These are phyloP conservation scores for Alternaria brassicae DNA, from an alignment of 2,329 filamentous ascomycete genomes.

Conservation along the genomic window DNA sequence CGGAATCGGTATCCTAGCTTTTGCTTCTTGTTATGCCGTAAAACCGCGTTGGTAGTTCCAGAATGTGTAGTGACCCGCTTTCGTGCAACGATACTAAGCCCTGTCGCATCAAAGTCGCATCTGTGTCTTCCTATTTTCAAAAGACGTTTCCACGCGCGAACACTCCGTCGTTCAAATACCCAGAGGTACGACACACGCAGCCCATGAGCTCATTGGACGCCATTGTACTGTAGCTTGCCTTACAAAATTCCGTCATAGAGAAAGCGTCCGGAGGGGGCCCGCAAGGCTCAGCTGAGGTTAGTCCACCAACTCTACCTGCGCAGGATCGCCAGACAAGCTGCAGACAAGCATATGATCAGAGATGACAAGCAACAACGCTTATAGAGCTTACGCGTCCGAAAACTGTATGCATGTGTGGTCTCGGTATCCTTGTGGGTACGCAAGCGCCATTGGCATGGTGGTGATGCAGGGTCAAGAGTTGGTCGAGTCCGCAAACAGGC, in stretches of 20 bases:
- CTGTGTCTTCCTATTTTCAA: background rate
- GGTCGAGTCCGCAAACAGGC: conserved; percentile 1
- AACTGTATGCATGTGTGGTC: conserved; percentile 8
- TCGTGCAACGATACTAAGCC: background rate
- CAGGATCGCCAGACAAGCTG: background rate
- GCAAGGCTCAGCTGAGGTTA: conserved; percentile 12
- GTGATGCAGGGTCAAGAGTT: conserved; percentile 22
- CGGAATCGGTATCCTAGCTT: background rate
- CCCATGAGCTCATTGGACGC: conserved; percentile 12
- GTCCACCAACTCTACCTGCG: background rate
- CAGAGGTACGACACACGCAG: conserved; percentile 14
- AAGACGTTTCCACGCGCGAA: conserved; percentile 55
- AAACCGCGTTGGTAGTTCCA: background rate
- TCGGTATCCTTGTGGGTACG: conserved; percentile 1
- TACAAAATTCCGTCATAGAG: background rate
- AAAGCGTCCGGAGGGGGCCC: conserved; percentile 24
- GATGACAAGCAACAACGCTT: conserved; percentile 7
- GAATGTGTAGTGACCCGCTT: background rate
- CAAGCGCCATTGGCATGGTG: conserved; percentile 16
- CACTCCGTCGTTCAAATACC: conserved; percentile 17
- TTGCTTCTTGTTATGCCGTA: background rate
- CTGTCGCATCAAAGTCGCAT: conserved; percentile 36
- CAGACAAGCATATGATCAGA: background rate
- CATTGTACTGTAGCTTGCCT: background rate
- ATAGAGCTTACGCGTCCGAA: conserved; percentile 24